Conservation (phyloP, 1,284 basidiomycete genomes). For the Malassezia furfur region DNA sequence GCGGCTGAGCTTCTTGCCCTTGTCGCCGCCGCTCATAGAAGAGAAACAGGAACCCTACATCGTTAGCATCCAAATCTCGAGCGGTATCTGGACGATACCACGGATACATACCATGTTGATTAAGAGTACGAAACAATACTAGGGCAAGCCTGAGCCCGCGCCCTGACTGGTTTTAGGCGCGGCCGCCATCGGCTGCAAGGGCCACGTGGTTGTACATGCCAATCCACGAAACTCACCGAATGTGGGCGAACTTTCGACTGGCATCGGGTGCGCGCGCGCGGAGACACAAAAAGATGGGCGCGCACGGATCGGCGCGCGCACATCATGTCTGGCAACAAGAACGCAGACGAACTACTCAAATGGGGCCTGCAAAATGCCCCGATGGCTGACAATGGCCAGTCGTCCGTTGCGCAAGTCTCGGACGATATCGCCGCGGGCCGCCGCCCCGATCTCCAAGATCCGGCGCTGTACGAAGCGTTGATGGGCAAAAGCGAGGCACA, state of each 20-base stretch:
- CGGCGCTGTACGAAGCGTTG: slow-evolving; percentile 35
- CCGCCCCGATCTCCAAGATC: slow-evolving; percentile 40
- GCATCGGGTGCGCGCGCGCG: neutral
- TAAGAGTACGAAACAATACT: neutral
- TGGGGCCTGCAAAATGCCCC: slow-evolving; percentile 34
- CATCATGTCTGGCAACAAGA: slow-evolving; percentile 31
- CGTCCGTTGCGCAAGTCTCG: slow-evolving; percentile 29
- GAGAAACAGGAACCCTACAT: slow-evolving; percentile 35
- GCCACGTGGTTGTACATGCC: neutral
- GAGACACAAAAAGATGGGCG: neutral
- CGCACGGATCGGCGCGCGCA: too few relatives aligned
- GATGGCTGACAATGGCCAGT: slow-evolving; percentile 2
- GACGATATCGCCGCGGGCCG: slow-evolving; percentile 32
- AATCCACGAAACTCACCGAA: neutral
- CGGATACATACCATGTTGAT: slow-evolving; percentile 12
- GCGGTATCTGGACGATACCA: neutral
- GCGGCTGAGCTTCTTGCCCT: slow-evolving; percentile 43
- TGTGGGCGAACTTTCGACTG: neutral
- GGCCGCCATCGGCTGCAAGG: neutral
- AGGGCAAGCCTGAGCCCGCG: neutral
- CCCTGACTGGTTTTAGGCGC: neutral
- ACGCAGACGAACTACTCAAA: slow-evolving; percentile 40
- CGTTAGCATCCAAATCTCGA: neutral
- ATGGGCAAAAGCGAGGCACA: slow-evolving; percentile 47
- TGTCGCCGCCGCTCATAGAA: slow-evolving; percentile 26